A percentile compares a stretch with the other conserved stretches of the same genome.
Conservation (phyloP, 768 basidiomycete genomes). For the Trametes sanguinea region DNA sequence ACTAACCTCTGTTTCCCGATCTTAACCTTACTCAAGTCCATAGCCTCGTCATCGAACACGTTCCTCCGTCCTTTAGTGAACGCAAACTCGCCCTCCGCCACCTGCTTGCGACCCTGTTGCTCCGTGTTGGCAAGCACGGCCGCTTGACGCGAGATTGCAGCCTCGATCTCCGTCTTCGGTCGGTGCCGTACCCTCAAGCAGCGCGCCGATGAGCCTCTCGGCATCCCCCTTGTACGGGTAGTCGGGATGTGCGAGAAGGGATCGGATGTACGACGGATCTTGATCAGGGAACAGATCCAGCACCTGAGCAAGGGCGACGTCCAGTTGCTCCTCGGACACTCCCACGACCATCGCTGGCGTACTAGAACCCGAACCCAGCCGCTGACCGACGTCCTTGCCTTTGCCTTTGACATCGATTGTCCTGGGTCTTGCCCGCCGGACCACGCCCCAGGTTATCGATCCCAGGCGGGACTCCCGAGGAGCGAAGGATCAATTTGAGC, state of each 20-base stretch:
- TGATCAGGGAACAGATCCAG: slow-evolving; percentile 76
- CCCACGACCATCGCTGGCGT: not conserved
- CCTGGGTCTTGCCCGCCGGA: slow-evolving; percentile 36
- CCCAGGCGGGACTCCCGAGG: slow-evolving; percentile 50
- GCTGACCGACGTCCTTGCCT: slow-evolving; percentile 34
- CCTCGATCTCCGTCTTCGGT: slow-evolving; percentile 33
- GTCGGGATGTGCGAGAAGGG: slow-evolving; percentile 51
- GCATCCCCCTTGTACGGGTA: slow-evolving; percentile 53
- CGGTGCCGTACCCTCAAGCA: slow-evolving; percentile 76
- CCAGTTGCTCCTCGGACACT: slow-evolving; percentile 45
- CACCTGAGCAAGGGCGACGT: slow-evolving; percentile 65
- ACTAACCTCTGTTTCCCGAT: slow-evolving; percentile 68
- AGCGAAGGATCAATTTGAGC: slow-evolving; percentile 63
- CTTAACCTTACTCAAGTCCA: slow-evolving; percentile 62
- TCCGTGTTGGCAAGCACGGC: slow-evolving; percentile 11
- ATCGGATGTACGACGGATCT: slow-evolving; percentile 55
- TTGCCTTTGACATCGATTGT: slow-evolving; percentile 20
- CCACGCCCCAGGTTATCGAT: slow-evolving; percentile 42
- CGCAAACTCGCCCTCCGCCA: slow-evolving; percentile 24
- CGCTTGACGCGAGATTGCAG: slow-evolving; percentile 23
- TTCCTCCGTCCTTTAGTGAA: slow-evolving; percentile 59
- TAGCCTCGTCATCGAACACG: slow-evolving; percentile 69
- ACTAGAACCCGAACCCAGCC: not conserved
- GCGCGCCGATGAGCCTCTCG: slow-evolving; percentile 65
- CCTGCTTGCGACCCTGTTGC: not conserved